Evolutionary conservation across 2,329 filamentous ascomycete species (phyloP), one percentile per base, ranked within the genome.

Genomic region (Epichloe coenophiala): DNA sequence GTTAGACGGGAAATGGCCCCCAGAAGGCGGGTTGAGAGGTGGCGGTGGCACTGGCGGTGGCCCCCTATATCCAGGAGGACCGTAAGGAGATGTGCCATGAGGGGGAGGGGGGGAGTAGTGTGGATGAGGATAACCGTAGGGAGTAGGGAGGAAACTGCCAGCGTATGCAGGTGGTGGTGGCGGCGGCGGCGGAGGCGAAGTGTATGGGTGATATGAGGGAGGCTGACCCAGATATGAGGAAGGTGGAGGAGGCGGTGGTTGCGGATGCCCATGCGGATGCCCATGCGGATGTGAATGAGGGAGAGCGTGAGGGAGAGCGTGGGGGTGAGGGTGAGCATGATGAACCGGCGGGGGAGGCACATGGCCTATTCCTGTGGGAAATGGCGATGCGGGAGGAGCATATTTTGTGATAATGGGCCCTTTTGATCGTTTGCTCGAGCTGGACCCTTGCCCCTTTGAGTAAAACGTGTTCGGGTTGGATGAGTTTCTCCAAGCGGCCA

Each of bases 341-440:
- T 61, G 58, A 27, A 54, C 53, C 36, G 58, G 52, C 13, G 60
- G 58, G 60, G 60, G 60, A 15, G 61, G 59, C 51, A 59, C 53
- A 33, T 52, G 47, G 40, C 43, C 46, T 43, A 56, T 50, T 11
- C 33, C 47, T 51, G 54, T 41, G 52, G 47, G 35, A 58, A 58
- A 9, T 6, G 19, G 52, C 15, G 59, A 54, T 3, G 55, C 54
- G 40, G 56, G 57, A 44, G 62, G 66, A 8, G 59, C 55, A 49
- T 67, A 67, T 56, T 66, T 67, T 44, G 65, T 67, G 54, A 61
- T 66, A 49, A 62, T 63, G 39, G 62, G 62, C 3, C 60, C 65
- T 49, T 61, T 68, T 35, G 56, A 58, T 48, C 62, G 66, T 56
- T 62, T 52, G 27, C 41, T 67, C 8, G 60, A 51, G 17, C 58